phyloP scores from a whole-genome alignment of 176 grass and related monocot species.

The Triticum urartu region DNA sequence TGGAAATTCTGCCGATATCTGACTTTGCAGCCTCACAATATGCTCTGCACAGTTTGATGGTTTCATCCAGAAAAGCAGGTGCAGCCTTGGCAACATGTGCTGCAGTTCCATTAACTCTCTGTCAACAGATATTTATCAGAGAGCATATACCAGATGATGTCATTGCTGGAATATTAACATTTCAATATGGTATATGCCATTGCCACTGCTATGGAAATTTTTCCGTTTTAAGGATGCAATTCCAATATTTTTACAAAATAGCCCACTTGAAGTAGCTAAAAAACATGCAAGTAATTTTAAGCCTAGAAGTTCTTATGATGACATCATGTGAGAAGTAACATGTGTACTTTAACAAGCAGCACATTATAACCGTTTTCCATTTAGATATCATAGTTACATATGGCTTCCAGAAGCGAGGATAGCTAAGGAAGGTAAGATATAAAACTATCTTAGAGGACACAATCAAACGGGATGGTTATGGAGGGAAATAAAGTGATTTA shows the following conservation, averaged over 20 bases:
- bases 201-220: background rate
- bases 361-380: background rate
- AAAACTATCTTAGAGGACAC: background rate
- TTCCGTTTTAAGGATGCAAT: background rate
- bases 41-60: constrained; percentile 61
- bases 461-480: background rate
- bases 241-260: background rate
- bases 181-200: constrained; percentile 16
- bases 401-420: background rate
- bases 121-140: constrained; percentile 39
- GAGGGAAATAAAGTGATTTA: background rate
- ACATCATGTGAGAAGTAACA: background rate
- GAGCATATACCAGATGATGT: constrained; percentile 20
- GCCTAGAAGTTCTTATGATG: background rate
- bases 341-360: background rate
- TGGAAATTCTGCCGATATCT: constrained; percentile 26
- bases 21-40: constrained; percentile 60
- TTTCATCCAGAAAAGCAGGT: constrained; percentile 77
- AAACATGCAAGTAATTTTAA: background rate
- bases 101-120: constrained; percentile 61
- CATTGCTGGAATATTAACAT: constrained; percentile 24
- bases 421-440: constrained; percentile 7
- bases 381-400: constrained; percentile 6
- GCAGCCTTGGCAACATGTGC: constrained; percentile 56
- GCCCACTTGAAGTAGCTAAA: constrained; percentile 9